phyloP scores from a whole-genome alignment of 108 stramenopile species.

The Bacterosira constricta region DNA sequence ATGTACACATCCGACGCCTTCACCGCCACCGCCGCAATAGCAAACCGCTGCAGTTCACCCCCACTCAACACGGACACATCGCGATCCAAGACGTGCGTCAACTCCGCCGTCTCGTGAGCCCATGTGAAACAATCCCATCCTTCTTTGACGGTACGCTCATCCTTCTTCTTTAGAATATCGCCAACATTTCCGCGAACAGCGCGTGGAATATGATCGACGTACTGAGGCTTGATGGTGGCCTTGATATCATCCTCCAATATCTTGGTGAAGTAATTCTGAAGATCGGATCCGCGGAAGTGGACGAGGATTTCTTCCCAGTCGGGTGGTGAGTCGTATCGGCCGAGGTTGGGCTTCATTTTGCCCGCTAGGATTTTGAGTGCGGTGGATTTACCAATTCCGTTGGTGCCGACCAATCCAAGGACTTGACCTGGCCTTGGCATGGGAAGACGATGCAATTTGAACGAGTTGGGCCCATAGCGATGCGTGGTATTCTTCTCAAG shows the following conservation, averaged over 20 bases:
- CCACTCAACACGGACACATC: conserved; percentile 94
- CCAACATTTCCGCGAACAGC: conserved; percentile 89
- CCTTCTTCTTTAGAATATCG: conserved; percentile 87
- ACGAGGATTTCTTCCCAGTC: conserved; percentile 98
- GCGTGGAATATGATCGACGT: conserved; percentile 98
- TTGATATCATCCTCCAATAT: conserved; percentile 98
- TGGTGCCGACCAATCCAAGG: conserved; percentile 97
- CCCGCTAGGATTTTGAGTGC: conserved; percentile 97
- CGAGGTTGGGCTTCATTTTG: conserved; percentile 98
- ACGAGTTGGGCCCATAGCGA: conserved; percentile 98
- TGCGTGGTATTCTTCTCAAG: conserved; percentile 95
- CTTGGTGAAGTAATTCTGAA: conserved; percentile 99
- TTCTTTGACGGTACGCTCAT: conserved; percentile 78
- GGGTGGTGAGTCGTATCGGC: conserved; percentile 90
- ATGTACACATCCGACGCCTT: conserved; percentile 98
- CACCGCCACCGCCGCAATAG: conserved; percentile 92
- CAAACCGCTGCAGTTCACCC: conserved; percentile 99
- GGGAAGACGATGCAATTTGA: conserved; percentile 98
- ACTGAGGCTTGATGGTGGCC: conserved; percentile 99
- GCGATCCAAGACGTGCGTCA: conserved; percentile 92
- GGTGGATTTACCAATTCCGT: conserved; percentile 98
- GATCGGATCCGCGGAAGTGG: conserved; percentile 96
- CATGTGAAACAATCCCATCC: conserved; percentile 73
- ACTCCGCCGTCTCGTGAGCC: conserved; percentile 82
- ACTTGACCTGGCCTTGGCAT: conserved; percentile 98